Conservation (phyloP, 306 rosid species). For the Mucuna pruriens region DNA sequence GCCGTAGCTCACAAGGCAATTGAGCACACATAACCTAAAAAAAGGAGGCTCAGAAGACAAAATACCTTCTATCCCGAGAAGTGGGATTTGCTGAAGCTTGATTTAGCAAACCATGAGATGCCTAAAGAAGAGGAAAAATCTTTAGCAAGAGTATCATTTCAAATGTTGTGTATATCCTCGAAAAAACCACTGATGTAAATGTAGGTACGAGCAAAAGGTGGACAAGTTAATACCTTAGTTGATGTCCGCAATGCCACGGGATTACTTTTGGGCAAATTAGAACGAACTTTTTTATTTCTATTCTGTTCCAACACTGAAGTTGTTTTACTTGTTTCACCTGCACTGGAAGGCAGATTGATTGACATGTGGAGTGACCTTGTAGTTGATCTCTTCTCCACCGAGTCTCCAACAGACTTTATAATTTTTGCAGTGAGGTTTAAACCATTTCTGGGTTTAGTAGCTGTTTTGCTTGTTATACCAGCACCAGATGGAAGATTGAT, state of each 20-base stretch:
- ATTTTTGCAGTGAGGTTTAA: conserved; percentile 43
- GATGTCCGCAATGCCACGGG: conserved; percentile 38
- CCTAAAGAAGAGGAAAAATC: conserved; percentile 43
- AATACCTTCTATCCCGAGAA: conserved; percentile 65
- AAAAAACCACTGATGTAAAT: neutral
- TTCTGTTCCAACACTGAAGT: conserved; percentile 44
- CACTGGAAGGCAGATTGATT: conserved; percentile 51
- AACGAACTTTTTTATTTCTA: conserved; percentile 35
- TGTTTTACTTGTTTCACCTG: conserved; percentile 51
- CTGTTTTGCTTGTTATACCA: conserved; percentile 51
- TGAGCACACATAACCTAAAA: neutral
- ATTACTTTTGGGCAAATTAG: conserved; percentile 41
- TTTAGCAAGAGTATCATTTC: conserved; percentile 14
- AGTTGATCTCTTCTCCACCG: conserved; percentile 49
- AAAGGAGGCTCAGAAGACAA: conserved; percentile 23
- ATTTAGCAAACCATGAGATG: conserved; percentile 48
- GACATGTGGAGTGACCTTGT: conserved; percentile 67
- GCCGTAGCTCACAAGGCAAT: conserved; percentile 18
- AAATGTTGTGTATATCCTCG: neutral
- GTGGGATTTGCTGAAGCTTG: conserved; percentile 51
- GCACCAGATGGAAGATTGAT: conserved; percentile 47
- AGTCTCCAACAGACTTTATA: conserved; percentile 39
- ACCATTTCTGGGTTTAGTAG: conserved; percentile 33
- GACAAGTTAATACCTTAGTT: conserved; percentile 50
- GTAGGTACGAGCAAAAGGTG: neutral